A percentile compares a stretch with the other conserved stretches of the same genome.
phyloP scores from a whole-genome alignment of 768 basidiomycete species.

The Cystoderma amianthinum region DNA sequence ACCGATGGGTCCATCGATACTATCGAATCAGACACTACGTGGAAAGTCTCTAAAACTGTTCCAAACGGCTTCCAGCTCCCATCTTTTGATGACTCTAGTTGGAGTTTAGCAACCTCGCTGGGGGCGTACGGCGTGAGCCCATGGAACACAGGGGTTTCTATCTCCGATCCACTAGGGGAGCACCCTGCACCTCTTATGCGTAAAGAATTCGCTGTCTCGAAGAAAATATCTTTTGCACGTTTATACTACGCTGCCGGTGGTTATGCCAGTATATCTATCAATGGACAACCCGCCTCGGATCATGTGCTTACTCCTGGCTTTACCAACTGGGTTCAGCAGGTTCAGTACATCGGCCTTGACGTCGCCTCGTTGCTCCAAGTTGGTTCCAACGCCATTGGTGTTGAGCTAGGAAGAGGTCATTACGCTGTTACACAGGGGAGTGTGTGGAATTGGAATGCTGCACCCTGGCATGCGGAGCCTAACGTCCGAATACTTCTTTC shows the following conservation, averaged over 20 bases:
- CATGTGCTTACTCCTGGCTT: slow-evolving; percentile 20
- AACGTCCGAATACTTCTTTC: slow-evolving; percentile 14
- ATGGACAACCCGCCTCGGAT: slow-evolving; percentile 17
- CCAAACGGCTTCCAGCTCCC: slow-evolving; percentile 13
- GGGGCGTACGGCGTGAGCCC: slow-evolving; percentile 14
- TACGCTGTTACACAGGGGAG: slow-evolving; percentile 20
- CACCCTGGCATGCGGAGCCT: slow-evolving; percentile 22
- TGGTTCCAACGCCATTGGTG: slow-evolving; percentile 14
- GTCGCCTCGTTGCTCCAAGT: slow-evolving; percentile 11
- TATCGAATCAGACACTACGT: slow-evolving; percentile 14
- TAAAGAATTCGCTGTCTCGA: slow-evolving; percentile 12
- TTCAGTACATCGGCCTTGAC: slow-evolving; percentile 18
- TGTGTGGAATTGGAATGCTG: slow-evolving; percentile 23
- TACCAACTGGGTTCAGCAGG: slow-evolving; percentile 19
- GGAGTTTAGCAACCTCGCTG: slow-evolving; percentile 12
- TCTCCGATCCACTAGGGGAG: slow-evolving; percentile 16
- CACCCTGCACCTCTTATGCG: slow-evolving; percentile 21
- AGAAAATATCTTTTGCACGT: slow-evolving; percentile 15
- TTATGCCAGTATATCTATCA: slow-evolving; percentile 19
- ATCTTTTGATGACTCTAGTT: slow-evolving; percentile 13
- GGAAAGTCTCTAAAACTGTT: slow-evolving; percentile 12
- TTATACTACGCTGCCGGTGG: slow-evolving; percentile 21
- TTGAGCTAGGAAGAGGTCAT: slow-evolving; percentile 19
- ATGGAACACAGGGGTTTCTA: slow-evolving; percentile 13
- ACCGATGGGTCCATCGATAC: slow-evolving; percentile 12